These are phyloP conservation scores for Ustilago sp. DNA, from an alignment of 1,284 basidiomycete species.

Conservation along the genomic window DNA sequence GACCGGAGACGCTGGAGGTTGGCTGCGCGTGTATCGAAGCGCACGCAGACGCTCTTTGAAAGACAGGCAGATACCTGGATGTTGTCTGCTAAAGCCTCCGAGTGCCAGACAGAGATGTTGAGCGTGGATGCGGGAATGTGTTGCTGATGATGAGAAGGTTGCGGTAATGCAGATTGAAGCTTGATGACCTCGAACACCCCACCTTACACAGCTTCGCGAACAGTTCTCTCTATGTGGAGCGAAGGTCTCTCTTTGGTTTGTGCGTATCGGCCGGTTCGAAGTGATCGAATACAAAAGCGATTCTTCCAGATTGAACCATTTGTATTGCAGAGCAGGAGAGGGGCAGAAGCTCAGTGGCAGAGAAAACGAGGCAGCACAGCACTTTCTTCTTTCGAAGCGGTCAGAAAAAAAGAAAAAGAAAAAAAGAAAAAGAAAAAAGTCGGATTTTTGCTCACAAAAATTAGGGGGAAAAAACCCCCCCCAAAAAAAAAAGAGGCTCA, in stretches of 20 bases:
- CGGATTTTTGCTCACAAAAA: background rate
- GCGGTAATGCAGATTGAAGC: conserved; percentile 13
- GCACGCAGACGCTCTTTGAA: background rate
- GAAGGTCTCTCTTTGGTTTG: background rate
- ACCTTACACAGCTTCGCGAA: background rate
- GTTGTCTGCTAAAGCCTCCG: background rate
- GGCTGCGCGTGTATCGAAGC: background rate
- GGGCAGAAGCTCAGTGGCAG: background rate
- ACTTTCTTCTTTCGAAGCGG: background rate
- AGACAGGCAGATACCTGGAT: background rate
- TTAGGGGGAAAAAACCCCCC: background rate
- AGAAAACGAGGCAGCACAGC: background rate
- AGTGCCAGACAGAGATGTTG: background rate
- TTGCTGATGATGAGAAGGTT: background rate
- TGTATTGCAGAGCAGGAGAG: background rate
- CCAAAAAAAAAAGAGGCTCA: background rate
- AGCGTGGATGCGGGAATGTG: background rate
- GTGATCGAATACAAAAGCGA: conserved; percentile 23
- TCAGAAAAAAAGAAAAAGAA: background rate
- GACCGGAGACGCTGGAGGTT: background rate
- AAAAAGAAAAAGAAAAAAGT: too few species aligned
- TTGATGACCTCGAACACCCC: conserved; percentile 6
- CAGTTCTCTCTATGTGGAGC: conserved; percentile 16
- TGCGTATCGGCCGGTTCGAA: conserved; percentile 14
- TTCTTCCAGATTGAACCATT: background rate